Evolutionary conservation across 371 early-diverging fungal genomes (phyloP), one percentile per base, ranked within the genome.

Genomic region (Mortierella sp.): DNA sequence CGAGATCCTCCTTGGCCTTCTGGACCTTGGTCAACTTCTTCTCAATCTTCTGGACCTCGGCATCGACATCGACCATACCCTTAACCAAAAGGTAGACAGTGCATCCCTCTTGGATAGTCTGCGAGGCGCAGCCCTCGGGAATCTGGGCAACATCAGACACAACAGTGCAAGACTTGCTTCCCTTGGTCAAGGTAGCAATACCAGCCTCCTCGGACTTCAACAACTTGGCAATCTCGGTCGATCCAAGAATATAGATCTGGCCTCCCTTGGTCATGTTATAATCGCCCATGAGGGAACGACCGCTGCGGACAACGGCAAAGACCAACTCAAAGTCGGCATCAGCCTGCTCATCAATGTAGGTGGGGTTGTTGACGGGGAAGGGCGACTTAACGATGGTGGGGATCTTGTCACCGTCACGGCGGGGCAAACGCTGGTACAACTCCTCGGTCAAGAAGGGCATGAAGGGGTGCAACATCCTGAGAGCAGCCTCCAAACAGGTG

Each of bases 391-490:
- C 91, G 75, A 97, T 97, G 34, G 95, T 85, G 26, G 88, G 82
- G 65, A 87, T 83, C 50, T 84, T 89, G 74, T 95, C 94, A 63
- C 90, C 90, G 42, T 93, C 90, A 71, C 96, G 94, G 60, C 96
- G 95, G 50, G 92, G 94, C 63, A 99, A 89, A 76, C 98, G 95
- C 90, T 99, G 99, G 92, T 94, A 99, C 80, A 99, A 91, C 90
- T 99, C 99, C 91, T 99, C 99, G 31, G 99, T 99, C 60, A 99
- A 95, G 89, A 97, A 99, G 16, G 99, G 99, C 98, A 99, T 99
- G 92, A 99, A 97, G 44, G 99, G 99, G 90, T 99, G 99, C 84
- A 99, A 90, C 79, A 99, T 91, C 88, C 94, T 95, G 81, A 99
- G 90, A 26, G 97, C 98, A 65, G 93, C 93, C 80, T 99, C 98